Conservation (phyloP, 177 flowering plant genomes). For the Vitis hybrid region DNA sequence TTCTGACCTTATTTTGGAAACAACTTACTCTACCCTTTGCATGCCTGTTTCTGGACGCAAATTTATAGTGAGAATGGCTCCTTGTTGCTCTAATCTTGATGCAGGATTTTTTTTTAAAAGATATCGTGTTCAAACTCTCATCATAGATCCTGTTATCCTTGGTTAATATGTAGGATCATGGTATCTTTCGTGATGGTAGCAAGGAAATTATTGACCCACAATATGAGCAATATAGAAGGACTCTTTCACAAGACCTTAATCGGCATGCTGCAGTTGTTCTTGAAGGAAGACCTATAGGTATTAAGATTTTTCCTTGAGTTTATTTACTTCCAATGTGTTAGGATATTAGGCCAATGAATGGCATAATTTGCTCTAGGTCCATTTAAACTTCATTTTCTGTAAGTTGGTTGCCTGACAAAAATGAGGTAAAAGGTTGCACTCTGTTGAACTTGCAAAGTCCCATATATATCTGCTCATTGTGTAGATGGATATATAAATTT, state of each 20-base stretch:
- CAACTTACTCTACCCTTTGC: too few species aligned
- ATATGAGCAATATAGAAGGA: slow-evolving; percentile 61
- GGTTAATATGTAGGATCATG: slow-evolving; percentile 71
- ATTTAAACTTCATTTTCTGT: not conserved
- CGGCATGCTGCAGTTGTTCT: slow-evolving; percentile 98
- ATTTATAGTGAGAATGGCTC: too few species aligned
- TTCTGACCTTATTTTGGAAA: too few species aligned
- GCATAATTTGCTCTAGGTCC: not conserved
- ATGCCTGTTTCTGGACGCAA: too few species aligned
- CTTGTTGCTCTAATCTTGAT: too few species aligned
- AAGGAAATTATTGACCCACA: slow-evolving; percentile 63
- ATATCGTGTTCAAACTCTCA: too few species aligned
- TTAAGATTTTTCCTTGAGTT: slow-evolving; percentile 2
- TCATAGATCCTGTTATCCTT: slow-evolving; percentile 1
- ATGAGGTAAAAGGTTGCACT: not conserved
- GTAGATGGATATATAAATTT: not conserved
- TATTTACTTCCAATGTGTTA: slow-evolving; percentile 1
- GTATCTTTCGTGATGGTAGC: slow-evolving; percentile 63
- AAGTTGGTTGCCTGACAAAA: not conserved
- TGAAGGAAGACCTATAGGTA: slow-evolving; percentile 83
- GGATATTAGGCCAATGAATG: not conserved
- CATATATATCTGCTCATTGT: too few species aligned
- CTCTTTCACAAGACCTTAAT: slow-evolving; percentile 78
- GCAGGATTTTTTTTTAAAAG: too few species aligned
- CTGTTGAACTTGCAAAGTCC: not conserved